Conservation (phyloP, 768 basidiomycete genomes). For the Pleurotus eryngii region DNA sequence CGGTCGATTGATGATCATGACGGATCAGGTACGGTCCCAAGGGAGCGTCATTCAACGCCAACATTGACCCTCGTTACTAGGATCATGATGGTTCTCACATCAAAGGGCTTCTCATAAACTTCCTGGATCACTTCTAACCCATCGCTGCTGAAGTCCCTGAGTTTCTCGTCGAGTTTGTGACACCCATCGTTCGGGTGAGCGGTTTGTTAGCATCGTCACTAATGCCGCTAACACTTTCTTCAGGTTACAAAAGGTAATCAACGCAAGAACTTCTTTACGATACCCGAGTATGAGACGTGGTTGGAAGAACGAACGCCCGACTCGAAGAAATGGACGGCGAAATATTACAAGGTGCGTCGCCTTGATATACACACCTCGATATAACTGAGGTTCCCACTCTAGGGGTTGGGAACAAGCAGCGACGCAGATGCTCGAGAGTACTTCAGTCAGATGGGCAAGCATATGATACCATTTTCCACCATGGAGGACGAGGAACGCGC, state of each 20-base stretch:
- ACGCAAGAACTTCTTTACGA: constrained; percentile 88
- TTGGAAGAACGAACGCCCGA: constrained; percentile 71
- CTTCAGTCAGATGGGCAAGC: constrained; percentile 88
- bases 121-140: constrained; percentile 96
- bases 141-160: constrained; percentile 83
- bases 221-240: neutral
- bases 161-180: constrained; percentile 97
- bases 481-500: constrained; percentile 80
- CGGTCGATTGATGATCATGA: constrained; percentile 98
- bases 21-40: constrained; percentile 77
- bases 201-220: neutral
- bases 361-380: neutral
- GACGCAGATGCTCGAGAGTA: constrained; percentile 90
- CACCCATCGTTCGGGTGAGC: constrained; percentile 91
- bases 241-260: constrained; percentile 79
- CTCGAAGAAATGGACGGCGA: constrained; percentile 80
- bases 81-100: constrained; percentile 99
- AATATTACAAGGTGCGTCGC: constrained; percentile 91
- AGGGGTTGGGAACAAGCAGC: constrained; percentile 96
- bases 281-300: constrained; percentile 97
- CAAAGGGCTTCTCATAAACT: constrained; percentile 98
- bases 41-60: neutral
- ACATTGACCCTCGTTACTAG: constrained; percentile 33
- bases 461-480: constrained; percentile 89
- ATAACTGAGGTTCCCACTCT: constrained; percentile 1